Percentiles rank a stretch among this genome's conserved stretches.
phyloP scores from a whole-genome alignment of 2,329 filamentous ascomycete species.

The Penicillium decumbens region DNA sequence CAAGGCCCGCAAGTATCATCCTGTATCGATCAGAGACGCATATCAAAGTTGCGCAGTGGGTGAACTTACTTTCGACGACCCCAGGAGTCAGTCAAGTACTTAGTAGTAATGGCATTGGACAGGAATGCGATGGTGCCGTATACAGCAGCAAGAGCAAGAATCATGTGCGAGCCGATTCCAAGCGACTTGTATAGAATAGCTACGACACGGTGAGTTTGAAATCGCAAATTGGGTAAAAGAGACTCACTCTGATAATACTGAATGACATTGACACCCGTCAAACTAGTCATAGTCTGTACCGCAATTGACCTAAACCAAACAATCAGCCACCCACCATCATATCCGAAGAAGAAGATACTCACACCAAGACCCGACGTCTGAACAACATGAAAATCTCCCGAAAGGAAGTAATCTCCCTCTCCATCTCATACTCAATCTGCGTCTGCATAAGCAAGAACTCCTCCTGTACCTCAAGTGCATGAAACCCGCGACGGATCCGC shows the following conservation, averaged over 20 bases:
- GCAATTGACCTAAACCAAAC: constrained; percentile 43
- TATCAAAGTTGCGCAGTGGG: background rate
- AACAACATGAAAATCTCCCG: constrained; percentile 52
- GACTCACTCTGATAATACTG: constrained; percentile 37
- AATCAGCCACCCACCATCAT: constrained; percentile 7
- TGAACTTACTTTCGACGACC: constrained; percentile 50
- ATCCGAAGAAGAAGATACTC: constrained; percentile 13
- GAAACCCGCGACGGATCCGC: constrained; percentile 47
- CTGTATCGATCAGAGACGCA: constrained; percentile 24
- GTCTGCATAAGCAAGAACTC: constrained; percentile 54
- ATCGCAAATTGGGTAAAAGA: constrained; percentile 26
- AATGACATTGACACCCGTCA: constrained; percentile 57
- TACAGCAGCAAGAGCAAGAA: constrained; percentile 52
- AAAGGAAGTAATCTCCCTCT: constrained; percentile 51
- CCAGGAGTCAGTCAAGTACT: constrained; percentile 55
- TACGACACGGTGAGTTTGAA: constrained; percentile 21
- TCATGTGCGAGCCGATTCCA: constrained; percentile 48
- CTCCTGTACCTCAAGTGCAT: constrained; percentile 43
- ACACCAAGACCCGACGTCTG: constrained; percentile 50
- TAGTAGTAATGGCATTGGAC: constrained; percentile 50
- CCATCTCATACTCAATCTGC: constrained; percentile 56
- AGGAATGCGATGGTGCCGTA: constrained; percentile 53
- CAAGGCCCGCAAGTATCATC: constrained; percentile 54
- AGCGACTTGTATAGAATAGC: constrained; percentile 54
- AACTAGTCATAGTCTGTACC: constrained; percentile 55